Base-by-base conservation (phyloP, 2,329 filamentous ascomycete species). In the Cladosporium phlei region DNA sequence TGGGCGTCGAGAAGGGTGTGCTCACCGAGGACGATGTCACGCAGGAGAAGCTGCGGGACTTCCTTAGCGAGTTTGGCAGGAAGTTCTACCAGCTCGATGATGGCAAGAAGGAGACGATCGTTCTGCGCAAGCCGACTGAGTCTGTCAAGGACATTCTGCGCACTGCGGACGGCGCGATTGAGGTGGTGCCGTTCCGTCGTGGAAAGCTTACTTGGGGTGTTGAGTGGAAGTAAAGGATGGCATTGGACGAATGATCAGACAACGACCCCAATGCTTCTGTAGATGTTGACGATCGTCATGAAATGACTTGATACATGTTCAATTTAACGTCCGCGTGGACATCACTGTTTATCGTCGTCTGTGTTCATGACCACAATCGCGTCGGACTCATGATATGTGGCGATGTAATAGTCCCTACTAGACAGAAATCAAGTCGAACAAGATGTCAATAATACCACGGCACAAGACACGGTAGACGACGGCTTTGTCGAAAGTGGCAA, bases 171-270 rank as follows among this genome's bases (percentile, higher is more conserved):
- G 68, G 69, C 1, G 59, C 58, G 9, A 66, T 81, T 10, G 77
- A 83, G 60, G 77, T 87, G 32, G 79, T 86, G 52, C 80, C 81
- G 8, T 86, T 84, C 61, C 69, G 80, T 47, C 74, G 76, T 54
- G 80, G 80, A 2, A 75, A 83, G 69, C 65, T 72, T 58, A 82
- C 75, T 1, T 82, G 78, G 79, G 69, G 68, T 45, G 69, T 78
- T 10, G 60, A 66, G 49, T 76, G 72, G 72, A 65, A 62, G 50
- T 65, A n/a, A n/a, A n/a, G n/a, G 64, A 64, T 70, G 53, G 70
- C 66, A 20, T 57, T 63, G 29, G 70, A 74, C 40, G 34, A 19
- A 17, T 27, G 35, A 38, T 27, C 14, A 38, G 14, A 27, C 24
- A 22, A 66, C 62, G 51, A 69, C 74, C 61, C 69, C 72, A 52